Conservation (phyloP, 139 green algal species). For the Limnomonas spitsbergensis region DNA sequence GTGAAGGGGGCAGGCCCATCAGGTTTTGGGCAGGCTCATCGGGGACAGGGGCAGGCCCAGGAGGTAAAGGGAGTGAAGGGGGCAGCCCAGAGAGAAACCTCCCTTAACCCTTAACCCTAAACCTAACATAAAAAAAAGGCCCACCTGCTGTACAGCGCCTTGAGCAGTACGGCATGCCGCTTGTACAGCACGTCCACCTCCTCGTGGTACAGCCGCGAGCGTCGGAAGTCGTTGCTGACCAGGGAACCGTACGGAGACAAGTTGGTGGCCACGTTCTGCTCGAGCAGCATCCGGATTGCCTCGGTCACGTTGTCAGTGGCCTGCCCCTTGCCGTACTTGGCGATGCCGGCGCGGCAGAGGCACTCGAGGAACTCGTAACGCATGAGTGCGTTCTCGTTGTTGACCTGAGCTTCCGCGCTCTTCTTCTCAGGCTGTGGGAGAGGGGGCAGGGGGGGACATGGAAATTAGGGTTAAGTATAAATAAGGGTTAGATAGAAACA, state of each 20-base stretch:
- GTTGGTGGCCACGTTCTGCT: conserved; percentile 55
- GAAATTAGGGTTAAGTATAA: background rate
- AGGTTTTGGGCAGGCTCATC: too few relatives aligned
- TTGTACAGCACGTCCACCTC: conserved; percentile 63
- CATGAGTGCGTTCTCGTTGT: conserved; percentile 70
- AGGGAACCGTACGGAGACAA: conserved; percentile 37
- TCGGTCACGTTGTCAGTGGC: conserved; percentile 53
- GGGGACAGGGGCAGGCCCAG: too few relatives aligned
- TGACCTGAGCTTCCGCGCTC: conserved; percentile 47
- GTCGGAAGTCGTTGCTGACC: conserved; percentile 63
- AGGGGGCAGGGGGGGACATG: background rate
- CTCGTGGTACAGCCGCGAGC: conserved; percentile 67
- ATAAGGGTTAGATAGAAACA: too few relatives aligned
- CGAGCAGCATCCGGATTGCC: conserved; percentile 57
- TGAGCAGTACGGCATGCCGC: conserved; percentile 55
- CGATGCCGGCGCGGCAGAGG: conserved; percentile 61
- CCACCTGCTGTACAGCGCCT: conserved; percentile 58
- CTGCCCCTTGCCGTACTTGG: conserved; percentile 74
- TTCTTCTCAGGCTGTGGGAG: conserved; percentile 64
- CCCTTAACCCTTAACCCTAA: too few relatives aligned
- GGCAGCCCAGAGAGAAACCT: too few relatives aligned
- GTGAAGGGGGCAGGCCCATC: too few relatives aligned
- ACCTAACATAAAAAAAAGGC: too few relatives aligned
- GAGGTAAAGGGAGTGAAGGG: too few relatives aligned
- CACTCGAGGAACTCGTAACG: conserved; percentile 72